Base-by-base conservation (phyloP, 2,329 filamentous ascomycete species). In the Emmonsiellopsis sp. region DNA sequence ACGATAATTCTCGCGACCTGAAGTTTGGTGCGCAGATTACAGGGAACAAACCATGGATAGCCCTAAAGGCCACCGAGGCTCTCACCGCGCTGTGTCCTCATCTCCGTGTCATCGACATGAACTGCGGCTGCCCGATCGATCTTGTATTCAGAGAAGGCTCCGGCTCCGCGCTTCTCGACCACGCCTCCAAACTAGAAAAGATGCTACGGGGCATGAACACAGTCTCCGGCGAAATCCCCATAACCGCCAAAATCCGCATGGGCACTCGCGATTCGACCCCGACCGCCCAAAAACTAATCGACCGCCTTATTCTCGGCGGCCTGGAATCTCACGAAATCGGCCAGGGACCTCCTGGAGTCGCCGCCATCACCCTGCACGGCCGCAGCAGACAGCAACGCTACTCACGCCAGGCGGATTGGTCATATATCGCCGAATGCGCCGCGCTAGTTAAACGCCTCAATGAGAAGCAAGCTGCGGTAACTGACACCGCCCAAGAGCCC, bases 91-190 rank as follows among this genome's bases (percentile, higher is more conserved):
- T 87, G 58, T 84, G 91, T 54, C 91, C 93, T 2, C 82, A 89
- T 62, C 79, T 98, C 16, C 87, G 93, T 37, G 83, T 95, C 40
- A 87, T 98, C 59, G 93, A 98, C 65, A 77, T 98, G 61, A 98
- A 98, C 75, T 97, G 92, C 63, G 93, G 93, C 44, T 98, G 93
- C 66, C 93, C 93, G 3, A 96, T 98, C 65, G 93, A 98, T 67
- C 82, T 96, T 62, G 85, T 98, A 50, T 97, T 83, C 76, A 84
- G 90, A 62, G 80, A 86, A 45, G 93, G 93, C 50, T 89, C 88
- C 41, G 93, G 93, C 3, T 95, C 92, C 16, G 92, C 89, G 1
- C 81, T 98, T 13, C 83, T 98, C n/a, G 93, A 98, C 63, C 79
- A 85, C 52, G 87, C 82, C 32, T 83, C 83, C 54, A 97, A 96